These are phyloP conservation scores for Xylariaceae sp. DNA, from an alignment of 2,329 filamentous ascomycete species.

Conservation along the genomic window DNA sequence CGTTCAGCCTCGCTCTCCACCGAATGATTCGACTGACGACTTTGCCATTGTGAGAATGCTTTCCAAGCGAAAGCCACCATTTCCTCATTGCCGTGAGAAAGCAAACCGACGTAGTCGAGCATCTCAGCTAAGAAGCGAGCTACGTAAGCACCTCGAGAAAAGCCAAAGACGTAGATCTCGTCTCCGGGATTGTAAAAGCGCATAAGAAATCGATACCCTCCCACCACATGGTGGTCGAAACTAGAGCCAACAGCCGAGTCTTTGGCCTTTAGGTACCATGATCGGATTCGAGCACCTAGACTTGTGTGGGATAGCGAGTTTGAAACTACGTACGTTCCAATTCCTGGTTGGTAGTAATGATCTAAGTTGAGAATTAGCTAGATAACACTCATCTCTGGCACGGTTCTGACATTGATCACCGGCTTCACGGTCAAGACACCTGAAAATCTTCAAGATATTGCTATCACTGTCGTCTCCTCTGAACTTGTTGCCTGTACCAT, in stretches of 20 bases:
- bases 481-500: conserved; percentile 67
- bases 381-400: not conserved
- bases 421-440: conserved; percentile 67
- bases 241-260: conserved; percentile 80
- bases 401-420: conserved; percentile 54
- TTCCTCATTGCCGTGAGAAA: conserved; percentile 83
- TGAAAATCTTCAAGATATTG: conserved; percentile 71
- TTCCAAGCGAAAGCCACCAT: conserved; percentile 86
- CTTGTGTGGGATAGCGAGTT: conserved; percentile 61
- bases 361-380: conserved; percentile 33
- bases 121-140: conserved; percentile 80
- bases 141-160: conserved; percentile 73
- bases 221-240: conserved; percentile 82
- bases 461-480: conserved; percentile 64
- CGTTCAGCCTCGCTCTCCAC: conserved; percentile 53
- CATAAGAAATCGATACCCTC: conserved; percentile 80
- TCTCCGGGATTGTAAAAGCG: conserved; percentile 67
- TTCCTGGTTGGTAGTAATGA: conserved; percentile 69
- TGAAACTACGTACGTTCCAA: conserved; percentile 72
- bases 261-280: conserved; percentile 73
- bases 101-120: conserved; percentile 79
- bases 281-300: conserved; percentile 58
- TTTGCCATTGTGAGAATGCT: conserved; percentile 75
- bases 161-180: conserved; percentile 74
- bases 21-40: conserved; percentile 50